Evolutionary conservation across 116 monocot genomes (phyloP), one percentile per base, ranked within the genome.

Genomic region (Posidonia oceanica): DNA sequence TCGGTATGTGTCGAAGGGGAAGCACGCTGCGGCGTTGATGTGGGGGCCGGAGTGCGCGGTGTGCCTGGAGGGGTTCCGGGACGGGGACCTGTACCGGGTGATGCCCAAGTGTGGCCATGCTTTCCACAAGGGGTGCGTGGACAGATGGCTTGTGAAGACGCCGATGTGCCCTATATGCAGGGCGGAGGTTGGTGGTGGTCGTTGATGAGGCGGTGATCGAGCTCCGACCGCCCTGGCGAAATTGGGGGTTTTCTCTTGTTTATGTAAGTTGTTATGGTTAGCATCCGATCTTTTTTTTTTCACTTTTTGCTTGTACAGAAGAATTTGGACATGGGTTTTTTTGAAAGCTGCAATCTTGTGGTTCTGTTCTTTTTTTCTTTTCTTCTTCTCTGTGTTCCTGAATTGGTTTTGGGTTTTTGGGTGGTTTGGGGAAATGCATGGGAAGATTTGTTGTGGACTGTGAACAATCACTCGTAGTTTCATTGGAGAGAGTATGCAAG

Each of bases 161-260:
- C 75, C 75, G 65, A 54, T 70, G 2, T 94, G 94, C 71, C 94
- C 94, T 52, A 63, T 90, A 59, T 94, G 94, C 67, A 73, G 94
- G 42, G 39, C 72, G 16, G 59, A 58, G 23, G 83, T 83, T 40
- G 17, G 56, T 61, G 15, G 68, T 7, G 52, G 18, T 40, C 22
- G 63, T 20, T 22, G 53, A 29, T 40, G 41, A 15, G 64, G 39
- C 40, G 64, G 36, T 36, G 61, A 48, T 48, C 48, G 48, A 48
- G 6, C 48, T 48, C 48, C 48, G 48, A 10, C 3, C 48, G 48
- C 5, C 48, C 48, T 48, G 11, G n/a, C 58, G 18, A 21, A 58
- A 58, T n/a, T 58, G 58, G 7, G 36, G 36, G 7, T 7, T 12
- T 48, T 2, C 48, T 48, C 48, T 48, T 48, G 48, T 48, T 48